Percentiles rank a stretch among this genome's conserved stretches.
Evolutionary conservation across 805 yeast genomes (phyloP).

Genomic region (Zygoascus biomembranicola): DNA sequence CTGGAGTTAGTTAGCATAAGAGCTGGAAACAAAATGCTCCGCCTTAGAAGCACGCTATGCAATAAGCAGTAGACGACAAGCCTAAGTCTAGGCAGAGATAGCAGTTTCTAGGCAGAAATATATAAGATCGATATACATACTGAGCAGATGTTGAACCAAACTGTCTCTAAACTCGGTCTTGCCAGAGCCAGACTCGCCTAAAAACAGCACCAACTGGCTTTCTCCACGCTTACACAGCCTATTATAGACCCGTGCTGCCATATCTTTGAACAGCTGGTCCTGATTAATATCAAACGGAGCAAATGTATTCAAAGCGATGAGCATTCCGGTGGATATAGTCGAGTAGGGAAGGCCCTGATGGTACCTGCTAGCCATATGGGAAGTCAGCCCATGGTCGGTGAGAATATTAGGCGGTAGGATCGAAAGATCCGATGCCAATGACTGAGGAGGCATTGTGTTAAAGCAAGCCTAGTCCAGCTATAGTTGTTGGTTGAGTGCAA

Average conservation of each 20-base stretch:
- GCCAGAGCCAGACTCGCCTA: conserved; percentile 36
- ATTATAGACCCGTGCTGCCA: conserved; percentile 32
- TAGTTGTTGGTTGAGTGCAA: too few relatives aligned
- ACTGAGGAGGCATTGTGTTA: conserved; percentile 15
- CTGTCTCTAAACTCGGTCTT: conserved; percentile 31
- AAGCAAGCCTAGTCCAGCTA: background rate
- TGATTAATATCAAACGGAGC: conserved; percentile 30
- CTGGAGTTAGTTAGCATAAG: conserved; percentile 1
- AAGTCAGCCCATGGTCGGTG: conserved; percentile 33
- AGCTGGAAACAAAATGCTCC: too few relatives aligned
- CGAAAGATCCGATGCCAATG: conserved; percentile 27
- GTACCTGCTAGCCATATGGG: conserved; percentile 35
- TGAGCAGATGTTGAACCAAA: conserved; percentile 24
- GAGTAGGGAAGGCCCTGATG: conserved; percentile 36
- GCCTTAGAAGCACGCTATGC: too few relatives aligned
- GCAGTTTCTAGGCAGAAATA: background rate
- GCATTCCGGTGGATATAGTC: conserved; percentile 30
- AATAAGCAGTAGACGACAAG: too few relatives aligned
- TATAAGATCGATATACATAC: conserved; percentile 7
- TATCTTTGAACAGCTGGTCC: conserved; percentile 28
- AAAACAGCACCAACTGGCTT: conserved; percentile 30
- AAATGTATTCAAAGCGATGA: conserved; percentile 33
- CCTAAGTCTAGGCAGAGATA: background rate
- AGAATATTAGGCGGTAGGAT: conserved; percentile 29
- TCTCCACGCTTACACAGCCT: conserved; percentile 31